Evolutionary conservation across 495 filamentous ascomycete genomes (phyloP).

Genomic region (Chaetomium cochliodes): DNA sequence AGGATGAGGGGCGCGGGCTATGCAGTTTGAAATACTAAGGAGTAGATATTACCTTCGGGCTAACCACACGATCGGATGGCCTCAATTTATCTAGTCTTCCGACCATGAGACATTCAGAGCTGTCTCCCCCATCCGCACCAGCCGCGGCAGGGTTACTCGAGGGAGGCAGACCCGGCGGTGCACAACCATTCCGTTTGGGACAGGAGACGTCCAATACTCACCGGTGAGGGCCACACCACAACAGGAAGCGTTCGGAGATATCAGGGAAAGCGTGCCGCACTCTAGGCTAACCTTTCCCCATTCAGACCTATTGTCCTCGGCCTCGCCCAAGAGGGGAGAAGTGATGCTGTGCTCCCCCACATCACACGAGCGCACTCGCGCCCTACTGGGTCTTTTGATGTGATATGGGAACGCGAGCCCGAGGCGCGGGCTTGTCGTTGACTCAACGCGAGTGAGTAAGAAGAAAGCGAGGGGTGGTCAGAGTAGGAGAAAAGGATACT

Average conservation of each 20-base stretch:
- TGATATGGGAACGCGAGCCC: not conserved
- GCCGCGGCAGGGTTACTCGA: constrained; percentile 17
- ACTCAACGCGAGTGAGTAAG: constrained; percentile 10
- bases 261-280: constrained; percentile 12
- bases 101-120: not conserved
- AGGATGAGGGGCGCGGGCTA: not conserved
- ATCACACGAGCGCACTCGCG: not conserved
- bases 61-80: constrained; percentile 10
- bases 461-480: constrained; percentile 7
- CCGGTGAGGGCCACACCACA: constrained; percentile 3
- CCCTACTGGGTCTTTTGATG: constrained; percentile 2
- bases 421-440: constrained; percentile 12
- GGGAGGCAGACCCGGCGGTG: not conserved
- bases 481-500: not conserved
- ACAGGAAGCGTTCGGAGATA: not conserved
- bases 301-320: constrained; percentile 14
- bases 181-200: constrained; percentile 15
- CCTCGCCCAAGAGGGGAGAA: constrained; percentile 12
- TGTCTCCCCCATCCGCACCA: constrained; percentile 1
- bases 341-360: constrained; percentile 21
- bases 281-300: constrained; percentile 17
- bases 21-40: not conserved
- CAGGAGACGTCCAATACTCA: not conserved
- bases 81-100: constrained; percentile 16
- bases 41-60: not conserved